Conservation (phyloP, 2,329 filamentous ascomycete species). For the Talaromyces atroroseus region DNA sequence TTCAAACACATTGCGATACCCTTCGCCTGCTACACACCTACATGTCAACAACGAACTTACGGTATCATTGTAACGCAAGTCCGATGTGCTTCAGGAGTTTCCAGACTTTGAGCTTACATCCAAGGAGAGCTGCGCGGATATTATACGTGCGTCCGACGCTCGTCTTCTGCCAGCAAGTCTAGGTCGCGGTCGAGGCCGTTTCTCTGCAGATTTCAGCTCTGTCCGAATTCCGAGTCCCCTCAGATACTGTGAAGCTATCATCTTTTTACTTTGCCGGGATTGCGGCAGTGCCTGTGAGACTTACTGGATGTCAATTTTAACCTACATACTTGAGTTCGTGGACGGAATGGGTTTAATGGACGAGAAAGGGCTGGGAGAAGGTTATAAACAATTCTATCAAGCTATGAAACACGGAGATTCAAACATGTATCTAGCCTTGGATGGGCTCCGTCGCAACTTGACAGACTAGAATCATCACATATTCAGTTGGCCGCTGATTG, state of each 20-base stretch:
- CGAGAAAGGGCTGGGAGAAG: conserved; percentile 15
- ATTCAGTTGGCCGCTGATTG: too few relatives aligned
- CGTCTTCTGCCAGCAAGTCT: conserved; percentile 14
- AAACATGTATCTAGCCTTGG: conserved; percentile 16
- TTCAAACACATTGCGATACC: conserved; percentile 2
- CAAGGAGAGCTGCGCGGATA: background rate
- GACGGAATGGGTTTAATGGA: conserved; percentile 18
- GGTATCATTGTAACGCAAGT: conserved; percentile 18
- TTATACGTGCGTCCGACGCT: conserved; percentile 18
- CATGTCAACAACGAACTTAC: conserved; percentile 17
- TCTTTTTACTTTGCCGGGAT: conserved; percentile 19
- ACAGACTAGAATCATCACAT: too few relatives aligned
- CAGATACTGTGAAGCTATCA: conserved; percentile 19
- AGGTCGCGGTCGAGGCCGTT: conserved; percentile 16
- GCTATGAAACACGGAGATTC: conserved; percentile 17
- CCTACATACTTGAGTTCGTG: conserved; percentile 20
- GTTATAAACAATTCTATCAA: conserved; percentile 16
- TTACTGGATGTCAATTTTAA: conserved; percentile 20
- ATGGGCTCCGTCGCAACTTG: conserved; percentile 16
- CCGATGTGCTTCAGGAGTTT: conserved; percentile 17
- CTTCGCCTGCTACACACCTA: conserved; percentile 12
- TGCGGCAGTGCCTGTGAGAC: conserved; percentile 8
- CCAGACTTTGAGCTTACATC: conserved; percentile 5
- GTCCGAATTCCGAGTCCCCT: conserved; percentile 17
- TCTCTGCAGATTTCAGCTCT: conserved; percentile 7